phyloP scores from a whole-genome alignment of 768 basidiomycete species.

The Lyophyllum semitale region DNA sequence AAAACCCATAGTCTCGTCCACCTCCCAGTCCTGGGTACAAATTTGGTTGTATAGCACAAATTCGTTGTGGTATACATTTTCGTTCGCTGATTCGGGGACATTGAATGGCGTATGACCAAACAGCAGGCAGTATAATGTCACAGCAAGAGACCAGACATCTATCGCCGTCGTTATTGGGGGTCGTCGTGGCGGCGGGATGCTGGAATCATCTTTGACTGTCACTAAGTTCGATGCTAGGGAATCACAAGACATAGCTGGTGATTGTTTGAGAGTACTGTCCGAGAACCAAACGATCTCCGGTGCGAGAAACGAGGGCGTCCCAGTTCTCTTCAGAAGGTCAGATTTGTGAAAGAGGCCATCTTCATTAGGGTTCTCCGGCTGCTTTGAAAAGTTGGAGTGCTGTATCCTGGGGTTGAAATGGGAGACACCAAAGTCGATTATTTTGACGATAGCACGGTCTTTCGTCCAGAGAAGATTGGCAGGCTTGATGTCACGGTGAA shows the following conservation, averaged over 20 bases:
- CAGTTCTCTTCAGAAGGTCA: slow-evolving; percentile 40
- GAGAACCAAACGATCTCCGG: slow-evolving; percentile 46
- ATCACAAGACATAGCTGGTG: slow-evolving; percentile 22
- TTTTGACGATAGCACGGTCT: slow-evolving; percentile 89
- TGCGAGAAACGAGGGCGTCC: slow-evolving; percentile 46
- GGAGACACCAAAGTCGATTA: slow-evolving; percentile 97
- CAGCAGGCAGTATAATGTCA: slow-evolving; percentile 48
- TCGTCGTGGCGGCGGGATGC: slow-evolving; percentile 18
- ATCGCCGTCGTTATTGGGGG: slow-evolving; percentile 48
- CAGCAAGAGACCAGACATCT: slow-evolving; percentile 48
- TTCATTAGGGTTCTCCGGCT: slow-evolving; percentile 22
- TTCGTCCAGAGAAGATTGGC: slow-evolving; percentile 92
- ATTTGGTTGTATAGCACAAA: slow-evolving; percentile 43
- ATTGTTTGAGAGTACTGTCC: slow-evolving; percentile 21
- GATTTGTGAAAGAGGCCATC: slow-evolving; percentile 34
- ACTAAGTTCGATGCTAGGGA: slow-evolving; percentile 11
- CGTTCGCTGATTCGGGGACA: slow-evolving; percentile 32
- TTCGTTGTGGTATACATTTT: slow-evolving; percentile 36
- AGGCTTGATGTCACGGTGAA: slow-evolving; percentile 99
- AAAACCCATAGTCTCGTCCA: slow-evolving; percentile 38
- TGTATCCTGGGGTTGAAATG: slow-evolving; percentile 56
- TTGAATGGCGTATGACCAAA: slow-evolving; percentile 48
- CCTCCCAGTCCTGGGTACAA: slow-evolving; percentile 41
- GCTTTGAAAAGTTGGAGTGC: slow-evolving; percentile 12
- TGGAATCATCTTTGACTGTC: neutral